Evolutionary conservation across 352 stramenopile genomes (phyloP).

Genomic region (Phytopythium cucurbitacearum): DNA sequence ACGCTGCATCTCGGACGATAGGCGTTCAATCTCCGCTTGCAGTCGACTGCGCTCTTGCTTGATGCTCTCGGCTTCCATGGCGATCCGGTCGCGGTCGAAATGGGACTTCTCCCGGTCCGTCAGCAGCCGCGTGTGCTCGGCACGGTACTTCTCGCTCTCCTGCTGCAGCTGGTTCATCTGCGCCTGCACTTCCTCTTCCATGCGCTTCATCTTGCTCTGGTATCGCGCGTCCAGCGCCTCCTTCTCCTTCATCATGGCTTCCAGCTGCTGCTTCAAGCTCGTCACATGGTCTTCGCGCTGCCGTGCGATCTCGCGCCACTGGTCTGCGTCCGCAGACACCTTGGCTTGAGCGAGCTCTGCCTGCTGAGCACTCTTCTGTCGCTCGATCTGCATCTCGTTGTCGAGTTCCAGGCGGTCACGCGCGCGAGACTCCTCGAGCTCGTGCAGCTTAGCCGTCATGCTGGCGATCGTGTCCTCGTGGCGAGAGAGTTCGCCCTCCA

Average conservation of each 20-base stretch:
- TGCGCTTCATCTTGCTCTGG: conserved; percentile 43
- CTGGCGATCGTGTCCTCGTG: conserved; percentile 22
- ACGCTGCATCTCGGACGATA: conserved; percentile 43
- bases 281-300: conserved; percentile 48
- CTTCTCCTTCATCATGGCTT: conserved; percentile 39
- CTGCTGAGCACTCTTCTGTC: conserved; percentile 37
- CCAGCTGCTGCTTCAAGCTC: conserved; percentile 24
- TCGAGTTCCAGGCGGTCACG: conserved; percentile 31
- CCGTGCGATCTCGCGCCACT: conserved; percentile 29
- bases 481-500: conserved; percentile 31
- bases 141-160: conserved; percentile 53
- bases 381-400: conserved; percentile 16
- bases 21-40: conserved; percentile 43
- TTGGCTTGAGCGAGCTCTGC: conserved; percentile 27
- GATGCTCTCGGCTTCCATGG: conserved; percentile 35
- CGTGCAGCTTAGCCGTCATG: conserved; percentile 29
- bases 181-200: conserved; percentile 57
- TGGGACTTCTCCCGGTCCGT: conserved; percentile 50
- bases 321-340: conserved; percentile 31
- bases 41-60: conserved; percentile 45
- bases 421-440: conserved; percentile 18
- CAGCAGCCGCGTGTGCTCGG: conserved; percentile 39
- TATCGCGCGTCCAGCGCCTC: conserved; percentile 18
- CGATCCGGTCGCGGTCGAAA: conserved; percentile 55
- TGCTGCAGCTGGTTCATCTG: conserved; percentile 45